A percentile compares a stretch with the other conserved stretches of the same genome.
phyloP scores from a whole-genome alignment of 1,284 basidiomycete genomes.

The Hypsizygus ulmarius region DNA sequence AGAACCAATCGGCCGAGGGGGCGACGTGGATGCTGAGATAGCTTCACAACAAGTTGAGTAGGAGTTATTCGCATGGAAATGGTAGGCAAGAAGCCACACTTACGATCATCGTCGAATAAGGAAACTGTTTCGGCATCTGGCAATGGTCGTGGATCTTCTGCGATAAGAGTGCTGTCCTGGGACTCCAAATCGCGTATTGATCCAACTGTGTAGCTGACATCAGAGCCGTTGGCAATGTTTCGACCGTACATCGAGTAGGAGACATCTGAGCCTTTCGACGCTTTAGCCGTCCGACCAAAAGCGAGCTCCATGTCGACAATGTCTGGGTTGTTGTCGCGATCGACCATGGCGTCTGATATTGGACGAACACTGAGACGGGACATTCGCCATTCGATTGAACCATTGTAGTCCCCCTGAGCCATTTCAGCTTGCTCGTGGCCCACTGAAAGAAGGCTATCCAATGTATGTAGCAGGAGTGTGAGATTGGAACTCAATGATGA shows the following conservation, averaged over 20 bases:
- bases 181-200: slow-evolving; percentile 9
- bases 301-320: slow-evolving; percentile 62
- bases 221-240: slow-evolving; percentile 12
- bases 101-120: slow-evolving; percentile 37
- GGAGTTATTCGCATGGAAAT: background rate
- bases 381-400: slow-evolving; percentile 71
- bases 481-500: slow-evolving; percentile 54
- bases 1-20: slow-evolving; percentile 36
- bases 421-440: slow-evolving; percentile 69
- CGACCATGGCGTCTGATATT: slow-evolving; percentile 22
- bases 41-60: slow-evolving; percentile 3
- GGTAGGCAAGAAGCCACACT: slow-evolving; percentile 19
- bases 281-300: slow-evolving; percentile 31
- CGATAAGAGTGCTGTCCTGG: slow-evolving; percentile 12
- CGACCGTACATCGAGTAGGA: slow-evolving; percentile 9
- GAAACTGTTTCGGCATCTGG: slow-evolving; percentile 25
- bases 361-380: slow-evolving; percentile 57
- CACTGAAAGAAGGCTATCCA: slow-evolving; percentile 59
- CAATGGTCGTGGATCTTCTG: slow-evolving; percentile 3
- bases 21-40: slow-evolving; percentile 17
- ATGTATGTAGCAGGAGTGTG: slow-evolving; percentile 50
- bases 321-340: slow-evolving; percentile 47
- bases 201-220: slow-evolving; percentile 6
- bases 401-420: slow-evolving; percentile 64
- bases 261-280: slow-evolving; percentile 6